Base-by-base conservation (phyloP, 768 basidiomycete species). In the Trametes elegans region DNA sequence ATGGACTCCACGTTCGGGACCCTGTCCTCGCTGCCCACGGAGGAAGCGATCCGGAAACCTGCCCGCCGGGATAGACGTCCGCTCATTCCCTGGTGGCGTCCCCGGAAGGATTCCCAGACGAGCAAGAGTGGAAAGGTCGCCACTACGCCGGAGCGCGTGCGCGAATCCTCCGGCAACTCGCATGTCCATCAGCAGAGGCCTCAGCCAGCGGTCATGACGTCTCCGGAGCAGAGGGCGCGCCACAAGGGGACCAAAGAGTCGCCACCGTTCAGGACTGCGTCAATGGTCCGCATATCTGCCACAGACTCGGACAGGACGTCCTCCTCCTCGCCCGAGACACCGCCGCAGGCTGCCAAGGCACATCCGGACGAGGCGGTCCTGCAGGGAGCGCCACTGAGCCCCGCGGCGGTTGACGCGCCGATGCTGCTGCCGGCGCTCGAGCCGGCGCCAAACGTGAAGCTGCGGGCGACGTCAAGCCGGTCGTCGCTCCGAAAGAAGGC, bases 1-100 rank as follows among this genome's bases (percentile, higher is more conserved):
- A 66, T 66, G 63, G 63, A 59, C 34, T 47, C 58, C 38, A 66
- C 65, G 24, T 68, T 68, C 52, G 53, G 64, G 21, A 54, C 64
- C 6, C 51, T 57, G 6, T 53, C 61, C 6, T 53, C 60, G n/a
- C 53, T 68, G 32, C 66, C 66, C 3, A 59, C 63, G 2, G 66
- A 65, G 11, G 63, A 62, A n/a, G 58, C 50, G 9, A 64, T 66
- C 40, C 63, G 61, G 36, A 54, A 59, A 28, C 56, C 57, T 2
- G 18, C 40, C 8, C 47, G 46, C 10, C 48, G 53, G 29, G 48
- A 43, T 14, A 38, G 47, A n/a, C 57, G 57, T 3, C 39, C 57
- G 2, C 40, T 59, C 5, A 21, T 59, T 7, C 52, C 57, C 2
- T 59, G 57, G 57, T 49, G 47, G 52, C 24, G 57, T 3, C 38